A percentile compares a stretch with the other conserved stretches of the same genome.
Evolutionary conservation across 768 basidiomycete genomes (phyloP).

Genomic region (Clitopilus passeckerianus): DNA sequence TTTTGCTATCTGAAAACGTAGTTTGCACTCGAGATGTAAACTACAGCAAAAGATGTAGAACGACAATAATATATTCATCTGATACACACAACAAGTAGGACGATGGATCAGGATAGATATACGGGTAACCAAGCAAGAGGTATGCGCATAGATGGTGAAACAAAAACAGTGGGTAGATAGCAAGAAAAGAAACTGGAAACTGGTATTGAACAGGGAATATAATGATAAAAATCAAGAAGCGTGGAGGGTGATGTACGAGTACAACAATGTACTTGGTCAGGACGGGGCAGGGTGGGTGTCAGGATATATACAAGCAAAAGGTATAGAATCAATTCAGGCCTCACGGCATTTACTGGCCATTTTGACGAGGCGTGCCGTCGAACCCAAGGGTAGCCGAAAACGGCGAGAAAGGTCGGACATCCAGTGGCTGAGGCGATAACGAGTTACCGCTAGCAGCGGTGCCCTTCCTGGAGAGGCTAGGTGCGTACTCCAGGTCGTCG

Average conservation of each 20-base stretch:
- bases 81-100: background rate
- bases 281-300: background rate
- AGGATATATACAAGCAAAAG: background rate
- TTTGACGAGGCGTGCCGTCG: constrained; percentile 2
- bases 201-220: background rate
- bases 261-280: background rate
- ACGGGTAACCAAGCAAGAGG: background rate
- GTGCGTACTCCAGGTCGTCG: background rate
- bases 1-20: background rate
- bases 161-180: background rate
- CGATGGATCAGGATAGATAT: background rate
- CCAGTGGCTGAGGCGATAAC: constrained; percentile 1
- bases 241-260: background rate
- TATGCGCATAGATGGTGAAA: background rate
- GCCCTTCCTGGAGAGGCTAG: constrained; percentile 2
- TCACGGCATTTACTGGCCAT: background rate
- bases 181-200: background rate
- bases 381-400: constrained; percentile 2
- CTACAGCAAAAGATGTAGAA: background rate
- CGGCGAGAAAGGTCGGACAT: constrained; percentile 10
- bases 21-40: background rate
- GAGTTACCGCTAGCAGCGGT: constrained; percentile 3
- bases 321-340: background rate
- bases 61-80: background rate
- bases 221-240: background rate